These are phyloP conservation scores for Mycena sanguinolenta DNA, from an alignment of 768 basidiomycete genomes.

Conservation along the genomic window DNA sequence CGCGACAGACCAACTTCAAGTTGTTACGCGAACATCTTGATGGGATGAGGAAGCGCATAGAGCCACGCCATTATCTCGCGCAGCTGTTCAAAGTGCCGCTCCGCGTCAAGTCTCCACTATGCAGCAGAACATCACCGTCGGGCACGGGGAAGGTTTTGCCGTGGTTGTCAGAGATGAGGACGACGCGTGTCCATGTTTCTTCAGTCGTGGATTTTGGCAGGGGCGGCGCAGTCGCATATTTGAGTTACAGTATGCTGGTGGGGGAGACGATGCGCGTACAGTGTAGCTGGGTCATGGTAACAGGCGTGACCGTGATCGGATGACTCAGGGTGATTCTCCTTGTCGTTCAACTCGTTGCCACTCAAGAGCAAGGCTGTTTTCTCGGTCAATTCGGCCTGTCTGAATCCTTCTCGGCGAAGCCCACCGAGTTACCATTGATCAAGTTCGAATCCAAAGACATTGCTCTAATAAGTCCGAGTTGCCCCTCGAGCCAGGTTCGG, in stretches of 20 bases:
- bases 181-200: conserved; percentile 65
- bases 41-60: conserved; percentile 50
- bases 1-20: not conserved
- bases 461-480: too few relatives aligned
- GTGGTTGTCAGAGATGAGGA: conserved; percentile 77
- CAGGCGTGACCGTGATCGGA: too few relatives aligned
- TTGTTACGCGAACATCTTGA: not conserved
- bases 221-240: conserved; percentile 47
- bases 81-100: conserved; percentile 61
- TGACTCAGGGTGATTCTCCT: too few relatives aligned
- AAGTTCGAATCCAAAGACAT: too few relatives aligned
- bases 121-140: conserved; percentile 73
- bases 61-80: conserved; percentile 71
- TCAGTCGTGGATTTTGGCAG: conserved; percentile 44
- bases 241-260: conserved; percentile 51
- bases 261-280: conserved; percentile 38
- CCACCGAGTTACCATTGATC: too few relatives aligned
- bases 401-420: too few relatives aligned
- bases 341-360: too few relatives aligned
- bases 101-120: conserved; percentile 74
- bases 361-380: too few relatives aligned
- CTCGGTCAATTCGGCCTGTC: too few relatives aligned
- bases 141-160: not conserved
- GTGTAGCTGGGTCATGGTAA: too few relatives aligned
- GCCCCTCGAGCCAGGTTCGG: too few relatives aligned